Base-by-base conservation (phyloP, 140 eudicot species). In the Bidens hawaiensis region DNA sequence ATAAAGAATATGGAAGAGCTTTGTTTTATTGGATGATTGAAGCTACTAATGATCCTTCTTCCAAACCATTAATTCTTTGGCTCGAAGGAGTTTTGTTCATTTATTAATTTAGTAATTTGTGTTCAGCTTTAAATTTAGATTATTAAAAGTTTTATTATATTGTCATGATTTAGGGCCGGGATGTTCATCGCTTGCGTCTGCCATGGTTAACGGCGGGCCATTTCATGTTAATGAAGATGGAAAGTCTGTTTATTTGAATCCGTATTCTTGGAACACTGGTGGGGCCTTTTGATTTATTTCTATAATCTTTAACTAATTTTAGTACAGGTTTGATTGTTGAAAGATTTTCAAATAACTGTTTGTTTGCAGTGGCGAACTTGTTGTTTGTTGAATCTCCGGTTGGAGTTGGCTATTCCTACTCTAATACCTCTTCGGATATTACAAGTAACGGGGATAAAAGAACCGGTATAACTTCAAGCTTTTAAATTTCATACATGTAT, bases 161-260 rank as follows among this genome's bases (percentile, higher is more conserved):
- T 22, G 24, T n/a, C n/a, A n/a, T n/a, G n/a, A n/a, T n/a, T 11
- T 42, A 38, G 25, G 30, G 26, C 40, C 97, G 52, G 97, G 97
- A 54, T 90, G 97, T 74, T 90, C 97, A 31, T 87, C 97, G 4
- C 68, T 90, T 75, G 97, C 83, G 28, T 84, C 5, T 62, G 97
- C 96, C 11, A 80, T 87, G 77, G 97, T 83, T 31, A 96, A 87
- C 76, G 97, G 87, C 76, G 51, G 86, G 21, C 96, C 96, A n/a
- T n/a, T n/a, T n/a, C n/a, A n/a, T n/a, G n/a, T n/a, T n/a, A n/a
- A n/a, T n/a, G n/a, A n/a, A n/a, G n/a, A n/a, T n/a, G n/a, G n/a
- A n/a, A n/a, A n/a, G n/a, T n/a, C n/a, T n/a, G n/a, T n/a, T n/a
- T n/a, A n/a, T n/a, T n/a, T n/a, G n/a, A n/a, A n/a, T n/a, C n/a